A percentile compares a stretch with the other conserved stretches of the same genome.
Evolutionary conservation across 106 monocot genomes (phyloP).

Genomic region (Acorus calamus): DNA sequence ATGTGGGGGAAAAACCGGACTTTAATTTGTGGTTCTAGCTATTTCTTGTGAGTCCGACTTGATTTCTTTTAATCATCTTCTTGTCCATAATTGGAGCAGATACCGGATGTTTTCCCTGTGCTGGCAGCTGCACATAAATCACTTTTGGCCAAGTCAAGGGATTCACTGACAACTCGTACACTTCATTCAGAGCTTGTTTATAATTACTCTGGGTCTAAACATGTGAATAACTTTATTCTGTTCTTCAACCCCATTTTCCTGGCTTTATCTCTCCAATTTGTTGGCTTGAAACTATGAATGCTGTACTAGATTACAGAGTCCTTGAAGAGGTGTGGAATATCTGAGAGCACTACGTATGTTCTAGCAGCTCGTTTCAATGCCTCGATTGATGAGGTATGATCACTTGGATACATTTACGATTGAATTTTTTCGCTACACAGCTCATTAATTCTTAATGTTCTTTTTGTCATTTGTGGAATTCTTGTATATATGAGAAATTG

Average conservation of each 20-base stretch:
- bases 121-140: slow-evolving; percentile 84
- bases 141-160: slow-evolving; percentile 60
- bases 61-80: slow-evolving; percentile 1
- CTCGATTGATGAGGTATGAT: slow-evolving; percentile 51
- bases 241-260: background rate
- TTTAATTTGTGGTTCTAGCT: background rate
- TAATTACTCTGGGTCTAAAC: slow-evolving; percentile 76
- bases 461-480: too few species aligned
- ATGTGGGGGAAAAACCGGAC: too few species aligned
- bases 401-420: background rate
- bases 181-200: slow-evolving; percentile 94
- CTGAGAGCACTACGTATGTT: slow-evolving; percentile 68
- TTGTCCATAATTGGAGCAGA: slow-evolving; percentile 25
- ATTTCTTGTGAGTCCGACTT: background rate
- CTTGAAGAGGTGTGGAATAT: slow-evolving; percentile 87
- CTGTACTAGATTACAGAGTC: slow-evolving; percentile 69
- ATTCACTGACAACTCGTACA: slow-evolving; percentile 64
- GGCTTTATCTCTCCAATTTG: too few species aligned
- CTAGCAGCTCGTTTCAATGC: slow-evolving; percentile 83
- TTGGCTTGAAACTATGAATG: too few species aligned
- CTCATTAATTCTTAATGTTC: background rate
- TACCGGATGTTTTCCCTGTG: slow-evolving; percentile 88
- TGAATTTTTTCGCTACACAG: background rate
- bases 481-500: too few species aligned
- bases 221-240: slow-evolving; percentile 27